phyloP scores from a whole-genome alignment of 176 grass and related monocot species.

The Triticum monococcum region DNA sequence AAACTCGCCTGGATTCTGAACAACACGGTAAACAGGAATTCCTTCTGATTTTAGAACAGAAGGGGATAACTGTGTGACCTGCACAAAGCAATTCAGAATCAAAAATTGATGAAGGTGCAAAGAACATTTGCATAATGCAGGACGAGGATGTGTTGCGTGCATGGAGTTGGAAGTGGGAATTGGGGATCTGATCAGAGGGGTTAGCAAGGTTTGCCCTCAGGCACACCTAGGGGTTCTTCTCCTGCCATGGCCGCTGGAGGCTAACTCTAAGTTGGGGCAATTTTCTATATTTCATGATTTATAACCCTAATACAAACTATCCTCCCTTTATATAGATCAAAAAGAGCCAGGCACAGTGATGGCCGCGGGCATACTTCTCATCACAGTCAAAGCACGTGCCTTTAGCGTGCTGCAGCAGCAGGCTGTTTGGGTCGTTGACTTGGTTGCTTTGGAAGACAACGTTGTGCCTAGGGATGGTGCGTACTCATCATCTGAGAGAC shows the following conservation, averaged over 20 bases:
- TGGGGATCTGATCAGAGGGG: not conserved
- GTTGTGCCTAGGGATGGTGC: not conserved
- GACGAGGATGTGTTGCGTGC: not conserved
- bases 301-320: not conserved
- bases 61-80: conserved; percentile 97
- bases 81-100: conserved; percentile 22
- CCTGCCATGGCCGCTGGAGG: not conserved
- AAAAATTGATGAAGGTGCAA: conserved; percentile 20
- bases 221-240: not conserved
- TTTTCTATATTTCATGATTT: not conserved
- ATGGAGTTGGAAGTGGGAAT: not conserved
- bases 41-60: conserved; percentile 90
- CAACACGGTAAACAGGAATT: conserved; percentile 71
- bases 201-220: not conserved
- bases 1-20: conserved; percentile 82
- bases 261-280: not conserved
- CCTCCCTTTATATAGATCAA: not conserved
- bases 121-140: conserved; percentile 18
- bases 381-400: not conserved
- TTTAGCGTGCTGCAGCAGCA: not conserved
- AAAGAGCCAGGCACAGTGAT: not conserved
- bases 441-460: not conserved
- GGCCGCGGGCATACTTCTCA: not conserved
- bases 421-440: not conserved
- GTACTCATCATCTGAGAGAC: not conserved